phyloP scores from a whole-genome alignment of 805 yeast species.

The Cyberlindnera veronae region DNA sequence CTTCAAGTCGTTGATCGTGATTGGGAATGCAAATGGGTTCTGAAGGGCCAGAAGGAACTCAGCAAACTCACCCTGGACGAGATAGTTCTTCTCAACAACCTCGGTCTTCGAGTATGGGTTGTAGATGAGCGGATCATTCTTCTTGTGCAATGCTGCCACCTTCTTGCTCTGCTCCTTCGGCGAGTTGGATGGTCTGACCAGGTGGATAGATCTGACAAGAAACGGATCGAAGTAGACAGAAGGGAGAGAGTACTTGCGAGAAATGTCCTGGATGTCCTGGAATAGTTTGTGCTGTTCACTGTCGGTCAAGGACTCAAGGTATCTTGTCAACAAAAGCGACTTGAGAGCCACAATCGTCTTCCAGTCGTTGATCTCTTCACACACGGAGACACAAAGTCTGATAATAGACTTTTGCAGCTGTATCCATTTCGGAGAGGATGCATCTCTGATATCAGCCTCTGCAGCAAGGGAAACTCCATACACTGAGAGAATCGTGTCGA shows the following conservation, averaged over 20 bases:
- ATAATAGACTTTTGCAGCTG: slow-evolving; percentile 54
- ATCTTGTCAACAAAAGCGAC: slow-evolving; percentile 52
- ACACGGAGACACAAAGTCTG: slow-evolving; percentile 47
- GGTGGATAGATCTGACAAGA: slow-evolving; percentile 49
- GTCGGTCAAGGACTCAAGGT: slow-evolving; percentile 47
- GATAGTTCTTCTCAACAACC: slow-evolving; percentile 26
- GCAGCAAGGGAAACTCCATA: slow-evolving; percentile 50
- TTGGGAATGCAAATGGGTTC: slow-evolving; percentile 77
- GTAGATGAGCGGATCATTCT: slow-evolving; percentile 43
- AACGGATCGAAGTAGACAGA: slow-evolving; percentile 71
- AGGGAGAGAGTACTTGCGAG: slow-evolving; percentile 24
- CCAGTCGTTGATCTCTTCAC: slow-evolving; percentile 47
- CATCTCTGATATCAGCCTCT: slow-evolving; percentile 28
- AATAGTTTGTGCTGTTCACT: slow-evolving; percentile 53
- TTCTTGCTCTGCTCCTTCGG: slow-evolving; percentile 20
- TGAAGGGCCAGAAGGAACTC: slow-evolving; percentile 57
- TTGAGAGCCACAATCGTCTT: slow-evolving; percentile 44
- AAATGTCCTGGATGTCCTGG: slow-evolving; percentile 31
- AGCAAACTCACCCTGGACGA: slow-evolving; percentile 62
- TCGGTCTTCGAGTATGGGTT: slow-evolving; percentile 48
- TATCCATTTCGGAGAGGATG: slow-evolving; percentile 46
- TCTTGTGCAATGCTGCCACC: slow-evolving; percentile 7
- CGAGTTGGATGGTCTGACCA: slow-evolving; percentile 30
- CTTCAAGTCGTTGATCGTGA: slow-evolving; percentile 51
- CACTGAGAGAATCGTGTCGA: slow-evolving; percentile 46